Base-by-base conservation (phyloP, 1,284 basidiomycete species). In the Heterobasidion irregulare region DNA sequence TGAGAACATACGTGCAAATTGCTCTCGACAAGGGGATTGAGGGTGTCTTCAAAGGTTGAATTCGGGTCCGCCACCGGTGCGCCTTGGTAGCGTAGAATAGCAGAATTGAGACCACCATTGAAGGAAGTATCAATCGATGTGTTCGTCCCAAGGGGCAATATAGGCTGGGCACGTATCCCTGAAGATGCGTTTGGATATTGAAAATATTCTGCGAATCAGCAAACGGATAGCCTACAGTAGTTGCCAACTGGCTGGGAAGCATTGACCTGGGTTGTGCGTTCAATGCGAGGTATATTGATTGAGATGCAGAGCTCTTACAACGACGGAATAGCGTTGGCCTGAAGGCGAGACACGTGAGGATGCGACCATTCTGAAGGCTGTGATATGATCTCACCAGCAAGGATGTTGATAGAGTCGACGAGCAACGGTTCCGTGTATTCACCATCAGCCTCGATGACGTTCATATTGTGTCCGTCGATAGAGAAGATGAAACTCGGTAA, bases 381-480 rank as follows among this genome's bases (percentile, higher is more conserved):
- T 47, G 1, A 8, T 44, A 45, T 48, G 12, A 32, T 16, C 60
- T 55, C 48, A 63, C 64, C 71, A 10, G 67, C 66, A 56, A 64
- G 70, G 52, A 79, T 75, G 33, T 70, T 65, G 35, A 78, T 64
- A 2, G 64, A 63, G 55, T 76, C 72, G 2, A 78, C 76, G 1
- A 62, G 64, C 6, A 70, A 55, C 1, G 81, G 75, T 38, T 68
- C 45, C 9, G 68, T 68, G 57, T 71, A 71, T 36, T 75, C 64
- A 6, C 77, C 78, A 57, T 83, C 81, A 0, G 69, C 72, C 60
- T 82, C 80, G 59, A 83, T 83, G 54, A 83, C 65, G 2, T 68
- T 73, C 58, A 79, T 65, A 16, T 68, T 66, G 61, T 80, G 79
- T 19, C 68, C 67, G 57, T 79, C 76, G 57, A 80, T 72, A 9